Evolutionary conservation across 768 basidiomycete species (phyloP), one percentile per base, ranked within the genome.

Genomic region (Rhizopogon vesiculosus): DNA sequence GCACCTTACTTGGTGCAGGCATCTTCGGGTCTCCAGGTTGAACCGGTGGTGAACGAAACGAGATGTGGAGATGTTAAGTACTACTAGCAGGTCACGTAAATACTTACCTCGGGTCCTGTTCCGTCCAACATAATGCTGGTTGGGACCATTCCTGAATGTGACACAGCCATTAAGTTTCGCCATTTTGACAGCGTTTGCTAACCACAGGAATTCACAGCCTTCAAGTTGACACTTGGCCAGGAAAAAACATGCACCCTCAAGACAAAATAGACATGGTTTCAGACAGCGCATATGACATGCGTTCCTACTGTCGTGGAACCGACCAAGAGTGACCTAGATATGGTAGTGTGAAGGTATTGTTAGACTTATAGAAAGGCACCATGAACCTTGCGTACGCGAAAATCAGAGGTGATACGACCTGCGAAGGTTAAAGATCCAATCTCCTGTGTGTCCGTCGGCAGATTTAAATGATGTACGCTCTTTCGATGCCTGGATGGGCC

Each of bases 211-310:
- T 25, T 25, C 25, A 25, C 25, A 25, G 25, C 25, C 25, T 25
- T 25, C 25, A 25, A 25, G 25, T 25, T 4, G 4, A 25, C 25
- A 25, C 25, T 25, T 25, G 25, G 25, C 3, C 25, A 25, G 31
- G 31, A 33, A 9, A 7, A 2, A 33, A 33, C 7, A 33, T 10
- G 25, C 25, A 33, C 31, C 31, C 0, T 10, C 31, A 10, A 33
- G 31, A 96, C 94, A 96, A 98, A 49, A 95, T 88, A 0, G 95
- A 94, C 1, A 98, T 78, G 0, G 93, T 96, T 59, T 96, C 98
- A 2, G 90, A 90, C 2, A 98, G 77, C 0, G 95, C 93, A 60
- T 98, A 96, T 1, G 96, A 96, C 45, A 96, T 86, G 12, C 93
- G 84, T 73, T 98, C 98, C 96, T 22, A 91, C 78, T 25, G 95